A percentile compares a stretch with the other conserved stretches of the same genome.
phyloP scores from a whole-genome alignment of 179 eudicot species.

The Silene vulgaris region DNA sequence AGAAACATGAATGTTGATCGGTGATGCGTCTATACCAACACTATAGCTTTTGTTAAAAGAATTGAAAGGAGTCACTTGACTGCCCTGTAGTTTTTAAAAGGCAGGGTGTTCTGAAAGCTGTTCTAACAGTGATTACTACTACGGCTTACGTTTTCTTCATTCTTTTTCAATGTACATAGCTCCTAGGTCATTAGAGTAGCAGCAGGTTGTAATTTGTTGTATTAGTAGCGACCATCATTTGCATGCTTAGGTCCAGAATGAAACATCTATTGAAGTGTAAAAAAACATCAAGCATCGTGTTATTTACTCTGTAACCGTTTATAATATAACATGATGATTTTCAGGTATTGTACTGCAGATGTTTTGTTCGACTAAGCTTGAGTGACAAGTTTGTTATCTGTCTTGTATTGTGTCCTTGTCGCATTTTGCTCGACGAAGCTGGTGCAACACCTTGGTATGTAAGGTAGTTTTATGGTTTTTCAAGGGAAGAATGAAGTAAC shows the following conservation, averaged over 20 bases:
- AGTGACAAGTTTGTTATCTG: not conserved
- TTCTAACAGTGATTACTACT: conserved; percentile 20
- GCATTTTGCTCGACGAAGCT: not conserved
- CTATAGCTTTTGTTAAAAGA: conserved; percentile 19
- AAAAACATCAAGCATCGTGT: too few species aligned
- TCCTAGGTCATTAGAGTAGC: conserved; percentile 19
- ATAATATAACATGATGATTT: too few species aligned
- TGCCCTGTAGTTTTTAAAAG: conserved; percentile 32
- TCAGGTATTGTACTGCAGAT: too few species aligned
- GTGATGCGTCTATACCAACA: conserved; percentile 12
- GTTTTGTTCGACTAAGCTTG: too few species aligned
- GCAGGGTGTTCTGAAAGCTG: conserved; percentile 27
- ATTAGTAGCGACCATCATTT: conserved; percentile 11
- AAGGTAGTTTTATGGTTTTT: too few species aligned
- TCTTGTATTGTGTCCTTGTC: not conserved
- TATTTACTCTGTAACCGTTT: too few species aligned
- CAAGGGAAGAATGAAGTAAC: too few species aligned
- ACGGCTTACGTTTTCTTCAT: conserved; percentile 26
- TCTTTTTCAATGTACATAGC: conserved; percentile 34
- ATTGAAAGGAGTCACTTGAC: conserved; percentile 19
- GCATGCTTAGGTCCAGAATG: too few species aligned
- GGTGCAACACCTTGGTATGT: too few species aligned
- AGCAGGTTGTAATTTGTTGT: conserved; percentile 9
- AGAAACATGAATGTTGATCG: conserved; percentile 43
- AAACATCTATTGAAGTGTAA: too few species aligned